These are phyloP conservation scores for Polyporus tsugae DNA, from an alignment of 1,284 basidiomycete species.

Conservation along the genomic window DNA sequence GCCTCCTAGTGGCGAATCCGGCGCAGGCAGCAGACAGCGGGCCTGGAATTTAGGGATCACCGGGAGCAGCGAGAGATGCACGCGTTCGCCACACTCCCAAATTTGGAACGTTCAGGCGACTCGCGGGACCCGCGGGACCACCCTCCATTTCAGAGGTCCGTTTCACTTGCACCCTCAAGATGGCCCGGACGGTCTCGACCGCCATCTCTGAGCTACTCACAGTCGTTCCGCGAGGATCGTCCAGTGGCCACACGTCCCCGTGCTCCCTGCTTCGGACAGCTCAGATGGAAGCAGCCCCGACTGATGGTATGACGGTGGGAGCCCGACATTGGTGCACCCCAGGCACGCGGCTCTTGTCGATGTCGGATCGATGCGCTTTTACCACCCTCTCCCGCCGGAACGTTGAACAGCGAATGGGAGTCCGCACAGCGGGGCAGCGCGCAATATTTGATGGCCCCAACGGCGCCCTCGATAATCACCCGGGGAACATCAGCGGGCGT, in stretches of 20 bases:
- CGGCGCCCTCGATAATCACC: constrained; percentile 23
- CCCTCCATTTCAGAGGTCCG: constrained; percentile 34
- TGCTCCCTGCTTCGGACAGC: constrained; percentile 28
- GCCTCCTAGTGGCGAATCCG: constrained; percentile 3
- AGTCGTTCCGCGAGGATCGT: constrained; percentile 16
- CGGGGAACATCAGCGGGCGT: constrained; percentile 17
- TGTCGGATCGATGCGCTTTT: constrained; percentile 31
- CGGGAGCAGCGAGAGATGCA: constrained; percentile 12
- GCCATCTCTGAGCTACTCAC: constrained; percentile 22
- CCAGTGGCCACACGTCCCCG: constrained; percentile 30
- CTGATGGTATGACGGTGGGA: constrained; percentile 7
- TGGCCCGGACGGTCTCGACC: constrained; percentile 25
- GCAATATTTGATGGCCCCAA: constrained; percentile 13
- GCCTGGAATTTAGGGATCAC: constrained; percentile 13
- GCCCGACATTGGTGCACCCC: constrained; percentile 16
- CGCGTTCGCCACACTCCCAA: constrained; percentile 17
- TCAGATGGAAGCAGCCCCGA: constrained; percentile 28
- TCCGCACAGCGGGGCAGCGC: not conserved
- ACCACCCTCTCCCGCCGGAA: constrained; percentile 9
- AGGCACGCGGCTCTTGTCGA: constrained; percentile 28
- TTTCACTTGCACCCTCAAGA: constrained; percentile 27
- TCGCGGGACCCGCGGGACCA: constrained; percentile 17
- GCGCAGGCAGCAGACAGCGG: not conserved
- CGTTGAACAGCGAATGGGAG: constrained; percentile 26
- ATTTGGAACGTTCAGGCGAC: constrained; percentile 22